These are phyloP conservation scores for Combretum micranthum DNA, from an alignment of 345 rosid genomes.

Conservation along the genomic window DNA sequence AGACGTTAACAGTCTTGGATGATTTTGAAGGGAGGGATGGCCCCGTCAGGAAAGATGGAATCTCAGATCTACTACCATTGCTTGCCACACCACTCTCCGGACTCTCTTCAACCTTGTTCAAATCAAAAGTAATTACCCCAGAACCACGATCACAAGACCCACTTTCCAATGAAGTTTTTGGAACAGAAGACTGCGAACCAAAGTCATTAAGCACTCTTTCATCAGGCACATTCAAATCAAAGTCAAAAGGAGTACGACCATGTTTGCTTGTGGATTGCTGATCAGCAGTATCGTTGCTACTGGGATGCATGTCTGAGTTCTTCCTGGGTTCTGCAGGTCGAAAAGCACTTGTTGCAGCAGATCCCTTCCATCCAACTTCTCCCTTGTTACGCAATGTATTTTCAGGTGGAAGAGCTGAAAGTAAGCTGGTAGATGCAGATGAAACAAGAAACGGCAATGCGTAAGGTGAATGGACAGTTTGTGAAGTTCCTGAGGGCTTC, in stretches of 20 bases:
- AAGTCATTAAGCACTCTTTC: slow-evolving; percentile 70
- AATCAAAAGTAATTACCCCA: slow-evolving; percentile 78
- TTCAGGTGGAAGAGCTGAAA: slow-evolving; percentile 66
- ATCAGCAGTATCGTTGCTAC: slow-evolving; percentile 17
- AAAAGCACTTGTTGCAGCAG: slow-evolving; percentile 98
- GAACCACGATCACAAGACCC: slow-evolving; percentile 25
- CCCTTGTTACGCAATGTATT: slow-evolving; percentile 57
- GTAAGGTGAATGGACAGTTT: slow-evolving; percentile 30
- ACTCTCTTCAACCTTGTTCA: slow-evolving; percentile 65
- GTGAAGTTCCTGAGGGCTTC: slow-evolving; percentile 29
- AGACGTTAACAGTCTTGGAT: no score
- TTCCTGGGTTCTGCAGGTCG: slow-evolving; percentile 93
- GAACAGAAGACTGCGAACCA: slow-evolving; percentile 32
- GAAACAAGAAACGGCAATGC: slow-evolving; percentile 33
- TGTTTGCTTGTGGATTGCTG: slow-evolving; percentile 31
- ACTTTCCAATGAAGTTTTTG: slow-evolving; percentile 23
- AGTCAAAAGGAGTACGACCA: slow-evolving; percentile 45
- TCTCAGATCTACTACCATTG: slow-evolving; percentile 32
- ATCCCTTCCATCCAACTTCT: slow-evolving; percentile 90
- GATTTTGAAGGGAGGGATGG: slow-evolving; percentile 30
- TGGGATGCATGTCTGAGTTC: slow-evolving; percentile 29
- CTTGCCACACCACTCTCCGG: slow-evolving; percentile 34
- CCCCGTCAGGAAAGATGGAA: slow-evolving; percentile 22
- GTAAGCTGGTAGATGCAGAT: slow-evolving; percentile 38
- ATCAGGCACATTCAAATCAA: slow-evolving; percentile 82